Evolutionary conservation across 352 stramenopile species (phyloP), one percentile per base, ranked within the genome.

Genomic region (Pythium oligandrum): DNA sequence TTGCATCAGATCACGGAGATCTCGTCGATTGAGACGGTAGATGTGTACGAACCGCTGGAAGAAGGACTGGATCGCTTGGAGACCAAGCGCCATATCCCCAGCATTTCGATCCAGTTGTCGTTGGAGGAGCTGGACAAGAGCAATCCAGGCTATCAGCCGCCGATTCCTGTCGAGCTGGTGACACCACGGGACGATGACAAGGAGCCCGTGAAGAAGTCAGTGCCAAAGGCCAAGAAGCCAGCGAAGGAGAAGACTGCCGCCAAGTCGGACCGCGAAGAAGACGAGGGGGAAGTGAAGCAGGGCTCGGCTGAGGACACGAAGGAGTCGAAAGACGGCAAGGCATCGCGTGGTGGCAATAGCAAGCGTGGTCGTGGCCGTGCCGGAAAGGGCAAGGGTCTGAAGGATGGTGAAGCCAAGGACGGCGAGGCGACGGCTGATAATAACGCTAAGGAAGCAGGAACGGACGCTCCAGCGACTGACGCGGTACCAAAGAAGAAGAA

Each of bases 21-120:
- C 51, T 86, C 70, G 45, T 90, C 80, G 30, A 78, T 93, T 39
- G 80, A 93, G 61, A 89, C 78, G 0, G 61, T 87, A 39, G 84
- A 94, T 49, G 75, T 88, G 44, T 94, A 93, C 46, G 84, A 94
- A 59, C 84, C 84, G 34, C 64, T 94, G 32, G 84, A 94, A 52
- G 84, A 94, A 66, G 84, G 84, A 32, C 67, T 94, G 17, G 84
- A 94, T 49, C 70, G 76, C 48, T 83, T 92, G 31, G 76, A 90
- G 68, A 83, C 67, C 12, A 83, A 70, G 51, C 78, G 79, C 38
- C 67, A 83, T 42, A 85, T 93, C 48, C 78, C 84, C 1, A 73
- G 77, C 39, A 93, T 94, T 53, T 78, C 69, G 34, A 89, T 94
- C 52, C 60, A 81, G 47, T 53, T 94, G 35, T 89, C 82, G 33